phyloP scores from a whole-genome alignment of 805 yeast genomes.

The Starmerella sirachaensis region DNA sequence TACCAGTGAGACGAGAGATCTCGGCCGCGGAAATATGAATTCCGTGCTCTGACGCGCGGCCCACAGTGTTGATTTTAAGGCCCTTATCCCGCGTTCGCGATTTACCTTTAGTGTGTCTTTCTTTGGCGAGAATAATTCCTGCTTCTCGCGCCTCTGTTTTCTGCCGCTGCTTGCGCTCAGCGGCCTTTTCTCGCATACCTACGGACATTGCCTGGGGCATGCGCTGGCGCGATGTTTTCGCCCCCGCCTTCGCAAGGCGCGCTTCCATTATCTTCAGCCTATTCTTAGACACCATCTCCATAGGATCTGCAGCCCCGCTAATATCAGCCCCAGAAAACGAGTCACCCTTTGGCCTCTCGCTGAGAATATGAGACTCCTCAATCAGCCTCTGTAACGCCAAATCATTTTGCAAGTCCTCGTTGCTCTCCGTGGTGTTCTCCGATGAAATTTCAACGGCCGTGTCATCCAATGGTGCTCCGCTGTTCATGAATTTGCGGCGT shows the following conservation, averaged over 20 bases:
- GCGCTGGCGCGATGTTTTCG: conserved; percentile 41
- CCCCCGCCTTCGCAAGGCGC: conserved; percentile 29
- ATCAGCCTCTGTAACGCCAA: conserved; percentile 54
- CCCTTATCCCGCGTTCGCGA: conserved; percentile 57
- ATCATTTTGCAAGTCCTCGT: conserved; percentile 50
- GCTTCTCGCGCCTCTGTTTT: conserved; percentile 79
- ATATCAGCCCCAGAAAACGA: conserved; percentile 28
- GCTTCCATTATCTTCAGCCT: conserved; percentile 30
- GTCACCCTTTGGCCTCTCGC: conserved; percentile 23
- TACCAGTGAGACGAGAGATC: conserved; percentile 17
- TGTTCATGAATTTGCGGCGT: conserved; percentile 21
- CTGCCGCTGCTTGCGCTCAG: conserved; percentile 37
- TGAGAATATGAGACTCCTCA: conserved; percentile 53
- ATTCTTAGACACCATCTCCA: conserved; percentile 31
- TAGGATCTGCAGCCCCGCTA: conserved; percentile 24
- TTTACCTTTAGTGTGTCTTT: conserved; percentile 34
- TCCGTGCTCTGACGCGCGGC: conserved; percentile 23
- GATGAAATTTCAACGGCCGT: conserved; percentile 5
- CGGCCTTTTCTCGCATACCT: conserved; percentile 59
- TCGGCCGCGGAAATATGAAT: conserved; percentile 19
- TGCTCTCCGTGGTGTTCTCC: conserved; percentile 27
- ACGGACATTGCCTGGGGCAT: conserved; percentile 85
- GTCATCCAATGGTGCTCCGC: conserved; percentile 27
- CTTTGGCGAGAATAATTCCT: conserved; percentile 70
- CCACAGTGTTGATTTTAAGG: conserved; percentile 40